Conservation (phyloP, 805 yeast genomes). For the Teunomyces lycoperdinae region DNA sequence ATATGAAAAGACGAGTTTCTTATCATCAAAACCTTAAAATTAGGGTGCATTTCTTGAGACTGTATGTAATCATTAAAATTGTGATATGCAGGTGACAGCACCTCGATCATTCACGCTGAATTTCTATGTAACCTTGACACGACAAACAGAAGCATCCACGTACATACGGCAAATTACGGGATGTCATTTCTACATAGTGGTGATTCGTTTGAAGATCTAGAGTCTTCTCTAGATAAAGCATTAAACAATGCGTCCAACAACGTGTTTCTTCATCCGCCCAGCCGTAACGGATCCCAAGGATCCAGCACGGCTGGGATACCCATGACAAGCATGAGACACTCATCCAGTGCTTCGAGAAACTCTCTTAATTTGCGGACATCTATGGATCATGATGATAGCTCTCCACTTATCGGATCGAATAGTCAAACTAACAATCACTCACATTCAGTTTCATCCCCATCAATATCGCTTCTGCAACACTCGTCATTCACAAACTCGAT, state of each 20-base stretch:
- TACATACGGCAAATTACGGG: slow-evolving; percentile 19
- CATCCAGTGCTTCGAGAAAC: neutral
- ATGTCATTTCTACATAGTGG: slow-evolving; percentile 5
- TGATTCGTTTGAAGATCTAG: slow-evolving; percentile 57
- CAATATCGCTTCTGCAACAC: slow-evolving; percentile 13
- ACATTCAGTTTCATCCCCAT: slow-evolving; percentile 19
- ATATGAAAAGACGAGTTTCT: neutral
- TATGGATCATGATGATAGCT: slow-evolving; percentile 21
- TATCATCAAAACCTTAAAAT: neutral
- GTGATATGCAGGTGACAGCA: neutral
- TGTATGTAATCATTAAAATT: neutral
- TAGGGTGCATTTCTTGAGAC: neutral
- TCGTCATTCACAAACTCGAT: slow-evolving; percentile 10
- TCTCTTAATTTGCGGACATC: neutral
- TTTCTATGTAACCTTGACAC: neutral
- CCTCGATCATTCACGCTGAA: neutral
- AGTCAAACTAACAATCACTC: slow-evolving; percentile 11
- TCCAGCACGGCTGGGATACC: slow-evolving; percentile 28
- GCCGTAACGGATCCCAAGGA: slow-evolving; percentile 27
- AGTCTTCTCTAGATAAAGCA: slow-evolving; percentile 64
- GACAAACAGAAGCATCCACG: slow-evolving; percentile 5
- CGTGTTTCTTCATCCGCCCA: slow-evolving; percentile 17
- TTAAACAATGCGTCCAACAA: slow-evolving; percentile 49
- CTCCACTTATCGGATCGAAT: slow-evolving; percentile 26
- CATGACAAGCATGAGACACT: slow-evolving; percentile 21